Evolutionary conservation across 805 yeast genomes (phyloP), one percentile per base, ranked within the genome.

Genomic region (Sugiyamaella boreocaroliniensis): DNA sequence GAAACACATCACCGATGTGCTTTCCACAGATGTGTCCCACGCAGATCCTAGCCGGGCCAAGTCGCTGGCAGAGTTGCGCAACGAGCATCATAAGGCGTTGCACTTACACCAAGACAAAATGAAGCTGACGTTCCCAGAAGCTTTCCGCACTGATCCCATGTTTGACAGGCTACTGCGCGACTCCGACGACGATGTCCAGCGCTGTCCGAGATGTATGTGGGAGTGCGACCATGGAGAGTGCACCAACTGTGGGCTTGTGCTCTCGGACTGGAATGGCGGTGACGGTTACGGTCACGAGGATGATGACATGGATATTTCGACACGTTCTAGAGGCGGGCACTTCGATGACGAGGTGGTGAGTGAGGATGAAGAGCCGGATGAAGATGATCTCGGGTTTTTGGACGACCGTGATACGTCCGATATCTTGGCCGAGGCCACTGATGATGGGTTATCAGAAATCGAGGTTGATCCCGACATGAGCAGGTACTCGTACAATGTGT

Each of bases 161-260:
- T 48, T 22, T 73, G 6, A 43, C 26, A 66, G 70, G 15, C 76
- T 81, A 0, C 61, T 76, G 12, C 69, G 75, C 8, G 88, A 82
- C 58, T 64, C 63, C 12, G 79, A 80, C 18, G 89, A 84, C 60
- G 85, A 83, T 4, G 85, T 84, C 4, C 78, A 81, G 4, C 66
- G 89, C 49, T 84, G 90, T 63, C 77, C 82, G 1, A 69, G 73
- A 41, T 84, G 90, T 63, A 82, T 78, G 59, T 83, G 87, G 86
- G 89, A 84, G 61, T 80, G 83, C 1, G 78, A 78, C 52, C 86
- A 83, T 1, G 64, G 73, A 0, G 69, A 63, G 32, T 82, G 89
- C 59, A 64, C 73, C 26, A 77, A 80, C 58, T 83, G 88, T 62
- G 85, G 83, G 14, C 55, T 4, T 65, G 37, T 32, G 37, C 37